Percentiles rank a stretch among this genome's conserved stretches.
Evolutionary conservation across 441 rosid genomes (phyloP).

Genomic region (Erodium moschatum): DNA sequence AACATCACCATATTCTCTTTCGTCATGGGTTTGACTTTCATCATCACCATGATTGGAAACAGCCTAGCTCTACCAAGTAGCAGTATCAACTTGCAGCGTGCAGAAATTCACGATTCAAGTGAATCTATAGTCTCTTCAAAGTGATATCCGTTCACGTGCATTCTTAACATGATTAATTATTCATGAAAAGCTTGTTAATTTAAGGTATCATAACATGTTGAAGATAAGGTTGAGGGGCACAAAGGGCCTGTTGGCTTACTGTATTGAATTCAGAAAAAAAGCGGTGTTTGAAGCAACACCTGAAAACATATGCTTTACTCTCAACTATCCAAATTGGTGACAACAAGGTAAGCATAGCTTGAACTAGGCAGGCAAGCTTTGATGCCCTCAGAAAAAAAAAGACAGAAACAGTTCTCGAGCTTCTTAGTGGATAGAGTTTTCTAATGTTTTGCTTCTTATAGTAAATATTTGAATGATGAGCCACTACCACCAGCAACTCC

Average conservation of each 20-base stretch:
- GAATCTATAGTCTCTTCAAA: neutral
- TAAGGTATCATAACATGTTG: neutral
- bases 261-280: neutral
- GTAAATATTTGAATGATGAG: constrained; percentile 27
- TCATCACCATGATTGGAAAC: neutral
- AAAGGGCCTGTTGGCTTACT: neutral
- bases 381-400: constrained; percentile 22
- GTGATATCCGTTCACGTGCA: neutral
- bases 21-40: neutral
- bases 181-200: neutral
- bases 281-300: constrained; percentile 23
- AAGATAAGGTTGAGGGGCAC: neutral
- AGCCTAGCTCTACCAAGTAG: neutral
- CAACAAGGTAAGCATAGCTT: constrained; percentile 20
- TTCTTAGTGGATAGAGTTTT: constrained; percentile 26
- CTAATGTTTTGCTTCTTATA: constrained; percentile 25
- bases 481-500: constrained; percentile 51
- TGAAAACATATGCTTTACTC: constrained; percentile 23
- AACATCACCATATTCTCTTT: neutral
- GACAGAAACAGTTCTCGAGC: constrained; percentile 18
- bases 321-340: constrained; percentile 20
- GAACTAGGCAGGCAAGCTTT: constrained; percentile 17
- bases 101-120: neutral
- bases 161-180: neutral
- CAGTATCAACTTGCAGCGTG: neutral